A percentile compares a stretch with the other conserved stretches of the same genome.
phyloP scores from a whole-genome alignment of 371 early-diverging fungal genomes.

The Lichtheimia ornata region DNA sequence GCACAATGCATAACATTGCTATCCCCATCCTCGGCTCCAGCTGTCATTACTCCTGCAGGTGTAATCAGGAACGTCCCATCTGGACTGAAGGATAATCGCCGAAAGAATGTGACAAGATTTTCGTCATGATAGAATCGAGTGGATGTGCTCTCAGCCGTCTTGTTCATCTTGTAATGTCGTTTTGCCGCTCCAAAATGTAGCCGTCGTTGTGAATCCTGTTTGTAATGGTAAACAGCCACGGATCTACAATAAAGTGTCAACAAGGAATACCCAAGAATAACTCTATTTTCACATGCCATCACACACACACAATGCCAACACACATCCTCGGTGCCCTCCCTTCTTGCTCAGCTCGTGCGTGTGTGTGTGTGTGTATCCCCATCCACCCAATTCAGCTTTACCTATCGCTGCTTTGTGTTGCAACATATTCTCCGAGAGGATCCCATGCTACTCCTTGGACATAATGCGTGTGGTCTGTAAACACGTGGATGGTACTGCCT shows the following conservation, averaged over 20 bases:
- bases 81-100: slow-evolving; percentile 86
- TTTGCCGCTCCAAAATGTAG: slow-evolving; percentile 23
- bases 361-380: too few relatives aligned
- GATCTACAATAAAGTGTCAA: slow-evolving; percentile 35
- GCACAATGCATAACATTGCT: slow-evolving; percentile 38
- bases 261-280: not conserved
- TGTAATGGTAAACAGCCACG: slow-evolving; percentile 48
- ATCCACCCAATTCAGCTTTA: slow-evolving; percentile 23
- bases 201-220: slow-evolving; percentile 19
- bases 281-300: too few relatives aligned
- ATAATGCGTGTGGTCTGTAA: slow-evolving; percentile 88
- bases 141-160: slow-evolving; percentile 13
- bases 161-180: slow-evolving; percentile 21
- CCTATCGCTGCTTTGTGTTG: slow-evolving; percentile 93
- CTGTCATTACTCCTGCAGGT: slow-evolving; percentile 72
- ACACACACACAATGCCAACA: too few relatives aligned
- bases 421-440: slow-evolving; percentile 84
- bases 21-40: slow-evolving; percentile 16
- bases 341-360: too few relatives aligned
- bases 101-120: slow-evolving; percentile 88
- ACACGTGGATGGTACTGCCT: slow-evolving; percentile 78
- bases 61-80: slow-evolving; percentile 86
- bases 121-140: slow-evolving; percentile 84
- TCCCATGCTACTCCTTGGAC: slow-evolving; percentile 98
- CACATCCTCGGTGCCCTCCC: too few relatives aligned